Evolutionary conservation across 495 filamentous ascomycete genomes (phyloP), one percentile per base, ranked within the genome.

Genomic region (Aspergillus haitiensis): DNA sequence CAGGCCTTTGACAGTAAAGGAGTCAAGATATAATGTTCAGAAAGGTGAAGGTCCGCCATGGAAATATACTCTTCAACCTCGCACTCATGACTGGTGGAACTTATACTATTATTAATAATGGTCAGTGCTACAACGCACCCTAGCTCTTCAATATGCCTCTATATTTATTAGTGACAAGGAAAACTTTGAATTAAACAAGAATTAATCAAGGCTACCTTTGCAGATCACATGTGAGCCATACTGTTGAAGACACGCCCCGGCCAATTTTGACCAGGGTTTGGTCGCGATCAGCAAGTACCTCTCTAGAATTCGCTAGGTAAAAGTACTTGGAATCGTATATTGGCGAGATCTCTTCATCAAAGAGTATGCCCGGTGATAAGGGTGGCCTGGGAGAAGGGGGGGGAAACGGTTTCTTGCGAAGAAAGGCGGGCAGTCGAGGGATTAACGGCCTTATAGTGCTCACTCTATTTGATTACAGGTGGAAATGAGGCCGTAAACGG

Each of bases 301-400:
- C 76, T 37, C 75, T 75, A 55, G 74, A 68, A 46, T 75, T 72
- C 44, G 64, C 73, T 42, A 77, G 76, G 65, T 77, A 80, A 67
- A 75, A 81, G 52, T 52, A 39, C 59, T 72, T 72, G 42, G 73
- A 72, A 51, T 72, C 31, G 52, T 80, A 81, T 49, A 68, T 52
- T 52, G 66, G 72, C 36, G 52, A 72, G 58, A 61, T 68, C 58
- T 74, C 70, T 64, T 74, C 72, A 57, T 74, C 70, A 55, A 74
- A 52, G 27, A 70, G 68, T 67, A 67, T 65, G 35, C 64, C 60
- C 12, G 60, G 64, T 12, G 68, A 61, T 65, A 75, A 63, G 62
- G 58, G 66, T 40, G 66, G 61, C 45, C 57, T 64, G 6, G 70
- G 60, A 64, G 66, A 52, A 60, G 68, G 64, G 12, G 71, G 67